phyloP scores from a whole-genome alignment of 805 yeast genomes.

The Tetrapisispora nanseiensis region DNA sequence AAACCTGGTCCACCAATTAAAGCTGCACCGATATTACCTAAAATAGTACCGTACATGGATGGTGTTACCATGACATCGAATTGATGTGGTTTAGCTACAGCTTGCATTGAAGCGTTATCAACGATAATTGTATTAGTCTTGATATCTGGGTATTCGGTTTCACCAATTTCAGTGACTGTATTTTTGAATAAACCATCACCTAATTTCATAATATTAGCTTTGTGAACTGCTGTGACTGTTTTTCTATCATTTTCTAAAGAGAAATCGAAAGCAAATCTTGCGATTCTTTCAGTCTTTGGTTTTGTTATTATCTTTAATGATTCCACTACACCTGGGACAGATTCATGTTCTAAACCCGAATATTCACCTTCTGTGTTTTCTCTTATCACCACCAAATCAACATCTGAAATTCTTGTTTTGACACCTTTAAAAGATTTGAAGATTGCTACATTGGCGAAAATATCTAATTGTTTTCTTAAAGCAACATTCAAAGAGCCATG shows the following conservation, averaged over 20 bases:
- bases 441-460: constrained; percentile 88
- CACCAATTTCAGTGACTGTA: constrained; percentile 81
- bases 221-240: constrained; percentile 92
- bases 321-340: constrained; percentile 96
- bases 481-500: constrained; percentile 90
- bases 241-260: constrained; percentile 88
- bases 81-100: constrained; percentile 96
- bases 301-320: constrained; percentile 90
- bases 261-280: constrained; percentile 93
- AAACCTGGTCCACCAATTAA: constrained; percentile 95
- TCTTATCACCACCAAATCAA: constrained; percentile 91
- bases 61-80: constrained; percentile 97
- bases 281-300: constrained; percentile 92
- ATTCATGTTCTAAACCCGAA: constrained; percentile 95
- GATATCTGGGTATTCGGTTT: constrained; percentile 75
- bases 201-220: constrained; percentile 97
- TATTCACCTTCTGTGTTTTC: constrained; percentile 99
- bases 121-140: constrained; percentile 88
- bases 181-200: constrained; percentile 97
- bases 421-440: constrained; percentile 94
- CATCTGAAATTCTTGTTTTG: constrained; percentile 75
- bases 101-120: constrained; percentile 98
- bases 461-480: constrained; percentile 89
- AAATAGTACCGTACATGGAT: constrained; percentile 93
- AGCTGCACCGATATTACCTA: constrained; percentile 95